Evolutionary conservation across 2,329 filamentous ascomycete species (phyloP), one percentile per base, ranked within the genome.

Genomic region (Xylaria sp.): DNA sequence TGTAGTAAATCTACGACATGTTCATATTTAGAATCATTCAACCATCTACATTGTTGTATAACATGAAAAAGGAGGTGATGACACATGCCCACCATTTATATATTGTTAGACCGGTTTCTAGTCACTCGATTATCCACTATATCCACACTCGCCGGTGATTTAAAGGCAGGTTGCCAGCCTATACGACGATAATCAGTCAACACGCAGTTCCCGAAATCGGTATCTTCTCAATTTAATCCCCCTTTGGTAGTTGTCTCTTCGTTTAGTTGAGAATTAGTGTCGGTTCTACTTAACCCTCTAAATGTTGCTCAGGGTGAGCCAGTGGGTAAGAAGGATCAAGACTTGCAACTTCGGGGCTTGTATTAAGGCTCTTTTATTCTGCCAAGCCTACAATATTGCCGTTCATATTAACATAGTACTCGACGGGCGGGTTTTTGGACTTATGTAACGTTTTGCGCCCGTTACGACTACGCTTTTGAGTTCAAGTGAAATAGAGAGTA

Each of bases 1-100:
- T 12, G 19, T 27, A 56, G 48, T 32, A 2, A 42, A 56, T 21
- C 56, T 66, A 61, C 61, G 53, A n/a, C n/a, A 53, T 53, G 50
- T 50, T 30, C 36, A 19, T 36, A 21, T 39, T 32, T 21, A 48
- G 24, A 4, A 27, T 62, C 21, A 51, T 66, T 5, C 36, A 34
- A 7, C 30, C 7, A 61, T 51, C 11, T 12, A 47, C 14, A 21
- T 4, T 8, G 34, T 59, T 17, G 12, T 32, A 34, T n/a, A 27
- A 34, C 30, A n/a, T 14, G n/a, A 21, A 5, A 45, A 12, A 19
- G 11, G 12, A 51, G 8, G 11, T 17, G 5, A 47, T 9, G 12
- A 55, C 9, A 39, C 14, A n/a, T 4, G 2, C 4, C 9, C 19
- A 36, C 36, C 34, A 27, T 7, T 24, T 19, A 9, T 8, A 7